These are phyloP conservation scores for Naganishia vaughanmartiniae DNA, from an alignment of 768 basidiomycete genomes.

Conservation along the genomic window DNA sequence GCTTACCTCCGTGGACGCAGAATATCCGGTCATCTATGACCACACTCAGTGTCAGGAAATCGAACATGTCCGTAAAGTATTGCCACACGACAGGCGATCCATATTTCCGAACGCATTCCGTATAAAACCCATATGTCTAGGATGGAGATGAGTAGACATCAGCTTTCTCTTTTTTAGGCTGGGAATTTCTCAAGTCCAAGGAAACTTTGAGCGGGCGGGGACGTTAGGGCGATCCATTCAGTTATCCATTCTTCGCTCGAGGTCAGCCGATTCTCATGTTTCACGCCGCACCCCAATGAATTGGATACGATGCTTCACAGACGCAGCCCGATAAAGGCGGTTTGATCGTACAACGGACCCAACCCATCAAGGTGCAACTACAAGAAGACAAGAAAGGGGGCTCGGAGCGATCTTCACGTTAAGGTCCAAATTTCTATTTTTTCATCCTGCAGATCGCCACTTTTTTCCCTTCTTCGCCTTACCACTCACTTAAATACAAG, in stretches of 20 bases:
- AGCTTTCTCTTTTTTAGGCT: neutral
- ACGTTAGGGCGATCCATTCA: conserved; percentile 5
- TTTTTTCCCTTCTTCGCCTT: neutral
- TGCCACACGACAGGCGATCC: conserved; percentile 95
- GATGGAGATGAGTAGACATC: neutral
- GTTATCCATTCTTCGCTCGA: conserved; percentile 25
- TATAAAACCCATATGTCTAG: conserved; percentile 99
- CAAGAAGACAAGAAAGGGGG: conserved; percentile 4
- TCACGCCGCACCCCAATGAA: neutral
- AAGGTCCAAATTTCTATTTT: conserved; percentile 5
- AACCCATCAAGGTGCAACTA: neutral
- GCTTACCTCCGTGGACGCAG: conserved; percentile 92
- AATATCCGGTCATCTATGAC: conserved; percentile 99
- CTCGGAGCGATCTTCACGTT: conserved; percentile 10
- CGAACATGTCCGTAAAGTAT: conserved; percentile 99
- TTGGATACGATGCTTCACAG: neutral
- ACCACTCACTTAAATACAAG: no score
- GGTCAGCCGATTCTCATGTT: neutral
- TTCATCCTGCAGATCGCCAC: conserved; percentile 22
- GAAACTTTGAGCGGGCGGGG: neutral
- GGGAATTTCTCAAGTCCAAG: neutral
- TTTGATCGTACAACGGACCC: neutral
- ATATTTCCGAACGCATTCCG: conserved; percentile 96
- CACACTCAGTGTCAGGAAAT: conserved; percentile 93
- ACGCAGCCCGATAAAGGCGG: conserved; percentile 13